Percentiles rank a stretch among this genome's conserved stretches.
These are phyloP conservation scores for Aureobasidium namibiae DNA, from an alignment of 2,329 filamentous ascomycete genomes.

Conservation along the genomic window DNA sequence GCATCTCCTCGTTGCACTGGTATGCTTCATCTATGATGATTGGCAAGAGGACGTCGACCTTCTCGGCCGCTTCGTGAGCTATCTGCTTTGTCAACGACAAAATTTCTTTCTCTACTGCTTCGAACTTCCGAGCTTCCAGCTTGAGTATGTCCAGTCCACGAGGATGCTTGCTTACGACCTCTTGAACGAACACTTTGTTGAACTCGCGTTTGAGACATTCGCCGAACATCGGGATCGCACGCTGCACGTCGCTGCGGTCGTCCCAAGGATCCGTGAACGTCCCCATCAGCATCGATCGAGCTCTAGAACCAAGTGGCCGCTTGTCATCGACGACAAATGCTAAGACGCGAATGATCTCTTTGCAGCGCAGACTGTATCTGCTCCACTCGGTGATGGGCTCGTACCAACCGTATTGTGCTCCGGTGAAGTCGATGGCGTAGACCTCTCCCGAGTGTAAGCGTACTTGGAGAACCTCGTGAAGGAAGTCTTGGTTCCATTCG, in stretches of 20 bases:
- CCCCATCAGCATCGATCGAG: not conserved
- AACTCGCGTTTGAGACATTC: not conserved
- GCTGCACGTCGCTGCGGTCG: not conserved
- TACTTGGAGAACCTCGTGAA: slow-evolving; percentile 13
- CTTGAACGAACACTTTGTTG: not conserved
- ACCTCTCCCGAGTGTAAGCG: slow-evolving; percentile 6
- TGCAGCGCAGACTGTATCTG: not conserved
- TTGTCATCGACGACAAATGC: not conserved
- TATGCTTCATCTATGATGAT: not conserved
- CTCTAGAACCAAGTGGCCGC: not conserved
- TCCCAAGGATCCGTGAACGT: not conserved
- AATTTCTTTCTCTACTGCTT: not conserved
- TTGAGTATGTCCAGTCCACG: not conserved
- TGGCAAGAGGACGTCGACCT: not conserved
- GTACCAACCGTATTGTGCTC: slow-evolving; percentile 17
- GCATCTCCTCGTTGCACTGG: not conserved
- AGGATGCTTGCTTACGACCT: not conserved
- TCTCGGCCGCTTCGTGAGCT: not conserved
- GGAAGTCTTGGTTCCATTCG: not conserved
- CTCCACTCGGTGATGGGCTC: slow-evolving; percentile 7
- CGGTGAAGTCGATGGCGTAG: slow-evolving; percentile 16
- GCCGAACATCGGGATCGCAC: not conserved
- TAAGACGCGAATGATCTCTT: not conserved
- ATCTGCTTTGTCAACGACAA: not conserved
- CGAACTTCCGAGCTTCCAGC: not conserved